A percentile compares a stretch with the other conserved stretches of the same genome.
Evolutionary conservation across 2,329 filamentous ascomycete species (phyloP).

Genomic region (Nemania serpens): DNA sequence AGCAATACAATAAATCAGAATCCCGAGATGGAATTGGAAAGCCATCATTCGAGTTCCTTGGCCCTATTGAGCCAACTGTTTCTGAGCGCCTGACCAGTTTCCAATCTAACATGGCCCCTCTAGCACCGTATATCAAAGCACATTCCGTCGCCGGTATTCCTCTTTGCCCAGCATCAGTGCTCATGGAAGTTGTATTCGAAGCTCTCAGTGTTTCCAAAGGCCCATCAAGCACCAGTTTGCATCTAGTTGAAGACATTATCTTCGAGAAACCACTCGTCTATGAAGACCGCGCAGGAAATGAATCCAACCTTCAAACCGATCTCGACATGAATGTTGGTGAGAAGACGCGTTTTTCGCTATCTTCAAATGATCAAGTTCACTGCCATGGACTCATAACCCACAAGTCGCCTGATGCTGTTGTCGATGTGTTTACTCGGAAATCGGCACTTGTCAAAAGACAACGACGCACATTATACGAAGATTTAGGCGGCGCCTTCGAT

Average conservation of each 20-base stretch:
- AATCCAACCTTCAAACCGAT: background rate
- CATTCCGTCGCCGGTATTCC: conserved; percentile 31
- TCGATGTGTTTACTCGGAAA: conserved; percentile 14
- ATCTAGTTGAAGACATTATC: conserved; percentile 7
- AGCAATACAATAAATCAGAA: background rate
- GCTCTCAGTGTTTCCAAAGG: conserved; percentile 14
- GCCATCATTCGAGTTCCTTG: conserved; percentile 24
- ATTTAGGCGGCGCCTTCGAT: conserved; percentile 15
- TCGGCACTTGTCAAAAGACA: conserved; percentile 20
- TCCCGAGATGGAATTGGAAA: background rate
- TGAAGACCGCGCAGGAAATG: background rate
- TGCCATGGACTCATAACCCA: conserved; percentile 12
- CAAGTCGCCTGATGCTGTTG: conserved; percentile 9
- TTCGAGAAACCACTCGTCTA: conserved; percentile 16
- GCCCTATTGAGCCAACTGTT: background rate
- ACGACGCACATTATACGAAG: background rate
- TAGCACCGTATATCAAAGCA: conserved; percentile 28
- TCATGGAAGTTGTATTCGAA: conserved; percentile 34
- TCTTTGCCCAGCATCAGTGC: conserved; percentile 33
- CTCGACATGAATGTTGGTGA: background rate
- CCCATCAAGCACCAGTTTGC: background rate
- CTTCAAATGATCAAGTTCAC: conserved; percentile 10
- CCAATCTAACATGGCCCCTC: conserved; percentile 11
- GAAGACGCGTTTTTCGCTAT: background rate
- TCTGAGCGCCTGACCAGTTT: conserved; percentile 19